Evolutionary conservation across 371 early-diverging fungal species (phyloP), one percentile per base, ranked within the genome.

Genomic region (Lichtheimia hyalospora): DNA sequence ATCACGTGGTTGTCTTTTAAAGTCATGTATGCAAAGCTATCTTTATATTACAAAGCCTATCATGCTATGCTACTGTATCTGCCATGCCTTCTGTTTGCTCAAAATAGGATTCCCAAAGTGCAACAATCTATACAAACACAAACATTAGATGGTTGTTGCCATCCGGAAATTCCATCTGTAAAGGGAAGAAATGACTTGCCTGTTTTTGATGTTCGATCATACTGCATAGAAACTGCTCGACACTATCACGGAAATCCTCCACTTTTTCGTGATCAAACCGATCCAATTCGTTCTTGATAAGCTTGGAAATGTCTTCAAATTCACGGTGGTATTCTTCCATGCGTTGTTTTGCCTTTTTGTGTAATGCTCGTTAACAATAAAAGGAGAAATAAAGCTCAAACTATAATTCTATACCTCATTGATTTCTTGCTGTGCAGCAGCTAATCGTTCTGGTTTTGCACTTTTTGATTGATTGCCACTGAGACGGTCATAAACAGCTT

Each of bases 261-360:
- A 94, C 89, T 58, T 91, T 91, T 39, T 91, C 89, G n/a, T 79
- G 79, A 67, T 96, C 95, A 67, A 94, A 93, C 20, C 92, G 83
- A 60, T 89, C 92, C 41, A 96, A 67, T 69, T 96, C 96, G 25
- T 70, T 75, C 52, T 84, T 83, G 52, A 96, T 81, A 40, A 88
- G 58, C 51, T 77, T 79, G 5, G 92, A 84, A 12, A 92, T 86
- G 52, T 88, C 87, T 15, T 90, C 84, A 71, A 91, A 94, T 15
- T 87, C 91, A 27, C 77, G 76, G 46, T 82, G 69, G 28, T 73
- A 70, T 24, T 79, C 76, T 57, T 77, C 79, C 21, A 84, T 79
- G 40, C 79, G 81, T 49, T 75, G 72, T 57, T 88, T 87, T 25
- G 82, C 73, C 67, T 86, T 62, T 53, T n/a, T 16, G 34, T 27